phyloP scores from a whole-genome alignment of 345 rosid species.

The Trapa bicornis region DNA sequence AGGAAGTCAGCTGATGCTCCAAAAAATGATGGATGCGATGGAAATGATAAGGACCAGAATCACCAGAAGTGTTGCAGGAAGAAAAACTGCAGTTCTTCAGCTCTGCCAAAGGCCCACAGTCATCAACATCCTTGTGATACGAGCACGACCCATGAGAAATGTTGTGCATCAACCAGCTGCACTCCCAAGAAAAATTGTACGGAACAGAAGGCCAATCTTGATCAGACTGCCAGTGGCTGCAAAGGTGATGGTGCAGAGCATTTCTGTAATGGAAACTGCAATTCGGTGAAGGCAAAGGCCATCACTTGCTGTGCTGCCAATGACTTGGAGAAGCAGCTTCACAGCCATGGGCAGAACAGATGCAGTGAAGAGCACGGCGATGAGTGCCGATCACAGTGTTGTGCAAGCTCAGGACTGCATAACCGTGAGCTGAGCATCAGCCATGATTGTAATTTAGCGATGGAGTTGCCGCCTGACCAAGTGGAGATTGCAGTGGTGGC shows the following conservation, averaged over 20 bases:
- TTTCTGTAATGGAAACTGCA: constrained; percentile 9
- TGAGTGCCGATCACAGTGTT: neutral
- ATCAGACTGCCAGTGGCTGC: neutral
- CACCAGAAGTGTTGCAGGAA: neutral
- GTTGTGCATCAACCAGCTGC: neutral
- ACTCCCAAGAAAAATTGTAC: neutral
- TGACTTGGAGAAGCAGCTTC: constrained; percentile 1
- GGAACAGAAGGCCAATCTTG: neutral
- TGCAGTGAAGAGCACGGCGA: neutral
- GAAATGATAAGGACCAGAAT: neutral
- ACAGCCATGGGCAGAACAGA: neutral
- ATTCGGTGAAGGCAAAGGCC: neutral
- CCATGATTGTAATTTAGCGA: neutral
- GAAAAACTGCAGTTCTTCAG: neutral
- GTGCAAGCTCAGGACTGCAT: neutral
- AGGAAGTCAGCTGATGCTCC: constrained; percentile 8
- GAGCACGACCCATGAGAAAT: neutral
- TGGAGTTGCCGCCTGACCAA: neutral
- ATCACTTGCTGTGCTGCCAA: neutral
- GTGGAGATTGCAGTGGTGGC: neutral
- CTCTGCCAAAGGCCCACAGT: neutral
- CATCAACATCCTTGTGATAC: neutral
- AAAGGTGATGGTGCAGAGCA: neutral
- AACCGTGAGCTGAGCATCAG: neutral
- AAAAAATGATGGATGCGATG: neutral